These are phyloP conservation scores for Apiotrichum domesticum DNA, from an alignment of 1,284 basidiomycete species.

Conservation along the genomic window DNA sequence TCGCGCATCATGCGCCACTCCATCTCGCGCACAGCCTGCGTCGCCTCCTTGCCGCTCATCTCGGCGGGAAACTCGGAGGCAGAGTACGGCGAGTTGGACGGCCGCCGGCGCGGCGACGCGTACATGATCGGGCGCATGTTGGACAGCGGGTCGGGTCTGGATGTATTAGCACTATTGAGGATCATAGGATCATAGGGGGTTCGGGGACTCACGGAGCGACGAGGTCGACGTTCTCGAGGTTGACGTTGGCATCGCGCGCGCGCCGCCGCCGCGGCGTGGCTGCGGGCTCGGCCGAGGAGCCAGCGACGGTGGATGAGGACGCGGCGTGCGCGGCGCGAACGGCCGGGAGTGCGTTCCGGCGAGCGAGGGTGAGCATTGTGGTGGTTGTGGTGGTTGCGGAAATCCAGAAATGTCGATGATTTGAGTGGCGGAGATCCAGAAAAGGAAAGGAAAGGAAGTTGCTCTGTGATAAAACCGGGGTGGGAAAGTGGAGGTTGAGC, in stretches of 20 bases:
- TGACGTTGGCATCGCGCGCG: neutral
- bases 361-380: no score
- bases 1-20: slow-evolving; percentile 37
- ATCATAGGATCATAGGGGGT: neutral
- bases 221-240: slow-evolving; percentile 27
- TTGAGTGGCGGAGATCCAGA: no score
- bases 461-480: no score
- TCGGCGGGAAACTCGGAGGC: slow-evolving; percentile 33
- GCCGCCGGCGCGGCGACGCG: slow-evolving; percentile 27
- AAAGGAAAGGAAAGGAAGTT: no score
- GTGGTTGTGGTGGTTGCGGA: no score
- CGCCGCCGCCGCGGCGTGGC: no score
- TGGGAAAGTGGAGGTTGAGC: no score
- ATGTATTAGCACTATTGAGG: neutral
- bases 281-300: no score
- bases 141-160: slow-evolving; percentile 40
- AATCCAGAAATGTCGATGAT: no score
- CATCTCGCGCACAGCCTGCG: slow-evolving; percentile 33
- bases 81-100: slow-evolving; percentile 36
- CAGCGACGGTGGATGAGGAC: no score
- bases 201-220: slow-evolving; percentile 38
- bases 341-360: no score
- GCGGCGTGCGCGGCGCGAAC: no score
- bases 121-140: slow-evolving; percentile 44
- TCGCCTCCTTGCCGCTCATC: slow-evolving; percentile 4